phyloP scores from a whole-genome alignment of 2,329 filamentous ascomycete species.

The Pseudopyrenochaeta lycopersici region DNA sequence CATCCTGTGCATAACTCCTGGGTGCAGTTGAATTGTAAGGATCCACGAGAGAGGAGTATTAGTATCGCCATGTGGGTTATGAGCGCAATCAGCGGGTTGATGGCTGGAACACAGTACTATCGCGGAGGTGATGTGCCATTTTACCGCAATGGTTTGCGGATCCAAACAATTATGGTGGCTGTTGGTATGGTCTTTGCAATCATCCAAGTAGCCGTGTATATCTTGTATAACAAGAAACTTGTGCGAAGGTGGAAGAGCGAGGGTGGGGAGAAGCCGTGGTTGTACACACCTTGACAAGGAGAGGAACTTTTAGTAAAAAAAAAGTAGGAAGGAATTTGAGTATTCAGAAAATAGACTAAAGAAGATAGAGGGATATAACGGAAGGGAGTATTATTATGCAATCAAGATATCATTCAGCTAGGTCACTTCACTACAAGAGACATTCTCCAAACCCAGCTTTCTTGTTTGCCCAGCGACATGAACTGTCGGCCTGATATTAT shows the following conservation, averaged over 20 bases:
- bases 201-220: conserved; percentile 54
- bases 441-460: too few species aligned
- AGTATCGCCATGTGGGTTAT: conserved; percentile 63
- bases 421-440: too few species aligned
- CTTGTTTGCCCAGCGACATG: too few species aligned
- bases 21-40: conserved; percentile 62
- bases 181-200: conserved; percentile 53
- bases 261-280: conserved; percentile 27
- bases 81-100: conserved; percentile 61
- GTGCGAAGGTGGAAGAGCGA: conserved; percentile 17
- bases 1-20: conserved; percentile 64
- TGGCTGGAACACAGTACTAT: conserved; percentile 63
- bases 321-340: too few species aligned
- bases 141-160: conserved; percentile 56
- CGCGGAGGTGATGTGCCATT: conserved; percentile 54
- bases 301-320: too few species aligned
- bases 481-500: too few species aligned
- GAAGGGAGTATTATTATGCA: too few species aligned
- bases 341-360: too few species aligned
- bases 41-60: conserved; percentile 59
- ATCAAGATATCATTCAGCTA: too few species aligned
- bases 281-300: conserved; percentile 25
- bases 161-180: conserved; percentile 57
- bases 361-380: too few species aligned
- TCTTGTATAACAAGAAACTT: conserved; percentile 49